Conservation (phyloP, 768 basidiomycete genomes). For the Xerocomus brunneocitrinus region DNA sequence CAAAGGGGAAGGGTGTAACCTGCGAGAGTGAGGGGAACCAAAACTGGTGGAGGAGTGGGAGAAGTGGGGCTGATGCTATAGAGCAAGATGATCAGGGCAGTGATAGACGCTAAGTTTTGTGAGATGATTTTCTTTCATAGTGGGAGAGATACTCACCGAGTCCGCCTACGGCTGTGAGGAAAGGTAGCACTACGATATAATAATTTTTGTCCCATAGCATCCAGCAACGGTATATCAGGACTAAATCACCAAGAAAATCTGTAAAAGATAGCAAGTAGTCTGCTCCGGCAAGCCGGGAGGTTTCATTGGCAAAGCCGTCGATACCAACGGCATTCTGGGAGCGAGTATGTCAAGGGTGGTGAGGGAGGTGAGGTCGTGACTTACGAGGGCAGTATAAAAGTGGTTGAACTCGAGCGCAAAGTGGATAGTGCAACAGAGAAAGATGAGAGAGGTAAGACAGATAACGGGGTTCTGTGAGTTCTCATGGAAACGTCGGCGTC, state of each 20-base stretch:
- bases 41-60: constrained; percentile 31
- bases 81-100: constrained; percentile 28
- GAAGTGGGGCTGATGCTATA: constrained; percentile 25
- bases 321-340: constrained; percentile 27
- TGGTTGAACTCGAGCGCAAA: constrained; percentile 36
- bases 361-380: constrained; percentile 1
- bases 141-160: constrained; percentile 27
- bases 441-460: constrained; percentile 28
- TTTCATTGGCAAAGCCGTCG: constrained; percentile 29
- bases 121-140: background rate
- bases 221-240: constrained; percentile 42
- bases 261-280: constrained; percentile 35
- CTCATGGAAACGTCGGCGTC: constrained; percentile 5
- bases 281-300: constrained; percentile 26
- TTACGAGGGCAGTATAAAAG: constrained; percentile 31
- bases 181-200: constrained; percentile 32
- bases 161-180: constrained; percentile 30
- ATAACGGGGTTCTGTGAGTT: constrained; percentile 24
- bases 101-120: constrained; percentile 26
- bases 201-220: constrained; percentile 36
- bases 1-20: constrained; percentile 37
- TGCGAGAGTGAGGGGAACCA: constrained; percentile 36
- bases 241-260: constrained; percentile 33
- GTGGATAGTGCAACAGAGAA: constrained; percentile 30
- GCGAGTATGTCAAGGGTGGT: background rate